Evolutionary conservation across 768 basidiomycete genomes (phyloP), one percentile per base, ranked within the genome.

Genomic region (Polyporus arcularius): DNA sequence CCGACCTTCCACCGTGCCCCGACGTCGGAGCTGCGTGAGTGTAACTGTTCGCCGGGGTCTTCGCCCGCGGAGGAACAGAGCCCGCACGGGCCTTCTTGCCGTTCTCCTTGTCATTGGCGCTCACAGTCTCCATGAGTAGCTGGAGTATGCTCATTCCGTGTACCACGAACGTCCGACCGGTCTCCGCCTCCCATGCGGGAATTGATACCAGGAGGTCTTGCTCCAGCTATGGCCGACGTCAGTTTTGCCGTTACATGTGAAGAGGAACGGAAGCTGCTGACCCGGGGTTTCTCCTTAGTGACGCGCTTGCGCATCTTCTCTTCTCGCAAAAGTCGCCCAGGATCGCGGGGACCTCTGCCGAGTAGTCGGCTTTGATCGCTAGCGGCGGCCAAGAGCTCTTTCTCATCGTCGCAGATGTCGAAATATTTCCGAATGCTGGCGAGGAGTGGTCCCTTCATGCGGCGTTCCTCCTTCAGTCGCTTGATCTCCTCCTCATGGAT

Each of bases 221-320:
- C 75, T 98, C 95, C 60, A 98, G 82, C 96, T 98, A 58, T 30
- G 10, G 57, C 40, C 55, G 49, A 57, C 35, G 14, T 41, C 14
- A 7, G 42, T 15, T 47, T 46, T 46, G 41, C 26, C 54, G 32
- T 45, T 42, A 61, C 38, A 14, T n/a, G 42, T 35, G 32, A 11
- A 8, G 39, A 31, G 47, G 43, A 32, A 16, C 14, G 28, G 40
- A 18, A 40, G 10, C n/a, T 10, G 12, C 18, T 45, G 15, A 76
- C 96, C 70, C 90, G 84, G 30, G 96, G 96, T 70, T 97, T 98
- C 76, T 96, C 90, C 71, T 92, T 91, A 58, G 81, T 82, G 14
- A 99, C 94, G 31, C 96, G 81, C 73, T 98, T 98, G 55, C 96
- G 82, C 89, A 96, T 94, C 81, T 97, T 97, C 78, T 98, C 96